A percentile compares a stretch with the other conserved stretches of the same genome.
Evolutionary conservation across 2,329 filamentous ascomycete species (phyloP).

Genomic region (Chaetomium globosum): DNA sequence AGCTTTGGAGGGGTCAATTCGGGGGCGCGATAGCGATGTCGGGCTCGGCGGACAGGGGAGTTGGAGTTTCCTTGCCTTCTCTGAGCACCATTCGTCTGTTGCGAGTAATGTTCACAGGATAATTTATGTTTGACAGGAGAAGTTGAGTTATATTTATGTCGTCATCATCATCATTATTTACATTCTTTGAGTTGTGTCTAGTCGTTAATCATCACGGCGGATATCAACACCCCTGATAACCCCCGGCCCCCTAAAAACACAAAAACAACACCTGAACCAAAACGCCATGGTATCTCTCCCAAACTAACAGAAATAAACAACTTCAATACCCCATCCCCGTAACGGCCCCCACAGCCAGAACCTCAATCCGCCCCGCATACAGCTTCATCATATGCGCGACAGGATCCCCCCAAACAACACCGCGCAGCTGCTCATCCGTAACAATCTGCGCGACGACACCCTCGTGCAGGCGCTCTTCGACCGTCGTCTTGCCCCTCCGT

Average conservation of each 20-base stretch:
- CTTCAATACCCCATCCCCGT: conserved; percentile 47
- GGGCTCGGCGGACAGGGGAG: conserved; percentile 11
- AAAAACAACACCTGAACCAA: neutral
- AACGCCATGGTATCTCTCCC: conserved; percentile 12
- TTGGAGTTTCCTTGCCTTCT: too few relatives aligned
- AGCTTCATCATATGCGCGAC: conserved; percentile 78
- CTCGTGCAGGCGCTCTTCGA: conserved; percentile 55
- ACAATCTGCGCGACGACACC: conserved; percentile 70
- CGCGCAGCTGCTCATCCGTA: conserved; percentile 67
- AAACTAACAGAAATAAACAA: neutral
- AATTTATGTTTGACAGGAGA: neutral
- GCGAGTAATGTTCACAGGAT: neutral
- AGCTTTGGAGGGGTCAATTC: conserved; percentile 26
- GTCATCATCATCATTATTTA: neutral
- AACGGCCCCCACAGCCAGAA: conserved; percentile 69
- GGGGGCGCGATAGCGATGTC: conserved; percentile 10
- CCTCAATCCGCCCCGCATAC: conserved; percentile 72
- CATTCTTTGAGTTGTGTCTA: neutral
- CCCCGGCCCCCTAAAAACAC: neutral
- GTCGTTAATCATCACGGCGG: neutral
- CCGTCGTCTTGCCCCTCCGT: conserved; percentile 50
- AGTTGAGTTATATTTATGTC: neutral
- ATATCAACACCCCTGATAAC: neutral
- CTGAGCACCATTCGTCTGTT: neutral
- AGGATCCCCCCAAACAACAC: conserved; percentile 79